Conservation (phyloP, 805 yeast species). For the Metschnikowia similis region DNA sequence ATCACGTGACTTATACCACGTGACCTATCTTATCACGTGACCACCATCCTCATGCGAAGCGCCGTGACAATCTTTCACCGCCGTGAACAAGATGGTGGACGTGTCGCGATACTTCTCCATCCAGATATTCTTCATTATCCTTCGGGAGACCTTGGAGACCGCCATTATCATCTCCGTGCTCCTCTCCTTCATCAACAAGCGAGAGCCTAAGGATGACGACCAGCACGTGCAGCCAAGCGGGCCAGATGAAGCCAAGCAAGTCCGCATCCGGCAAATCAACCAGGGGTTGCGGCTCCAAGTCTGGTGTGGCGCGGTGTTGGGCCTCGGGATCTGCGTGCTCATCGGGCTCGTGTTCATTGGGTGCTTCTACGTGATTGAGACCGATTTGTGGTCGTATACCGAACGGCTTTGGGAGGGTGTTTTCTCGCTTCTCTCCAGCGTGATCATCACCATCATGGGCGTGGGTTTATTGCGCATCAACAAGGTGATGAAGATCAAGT, state of each 20-base stretch:
- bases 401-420: constrained; percentile 89
- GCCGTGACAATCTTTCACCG: not conserved
- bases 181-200: constrained; percentile 63
- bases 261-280: constrained; percentile 11
- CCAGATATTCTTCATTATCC: constrained; percentile 68
- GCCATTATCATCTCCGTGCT: constrained; percentile 73
- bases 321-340: constrained; percentile 62
- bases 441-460: constrained; percentile 85
- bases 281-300: constrained; percentile 50
- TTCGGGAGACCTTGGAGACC: constrained; percentile 71
- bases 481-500: constrained; percentile 71
- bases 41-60: not conserved
- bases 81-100: constrained; percentile 11
- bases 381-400: constrained; percentile 81
- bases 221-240: constrained; percentile 7
- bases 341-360: constrained; percentile 70
- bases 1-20: not conserved
- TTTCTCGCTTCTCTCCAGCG: constrained; percentile 70
- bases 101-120: constrained; percentile 49
- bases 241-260: not conserved
- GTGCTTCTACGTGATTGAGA: constrained; percentile 71
- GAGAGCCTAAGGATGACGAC: constrained; percentile 12
- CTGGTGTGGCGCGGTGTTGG: constrained; percentile 75
- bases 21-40: not conserved
- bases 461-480: constrained; percentile 75